Evolutionary conservation across 257 asterid species (phyloP).

Genomic region (Solanum arcanum): DNA sequence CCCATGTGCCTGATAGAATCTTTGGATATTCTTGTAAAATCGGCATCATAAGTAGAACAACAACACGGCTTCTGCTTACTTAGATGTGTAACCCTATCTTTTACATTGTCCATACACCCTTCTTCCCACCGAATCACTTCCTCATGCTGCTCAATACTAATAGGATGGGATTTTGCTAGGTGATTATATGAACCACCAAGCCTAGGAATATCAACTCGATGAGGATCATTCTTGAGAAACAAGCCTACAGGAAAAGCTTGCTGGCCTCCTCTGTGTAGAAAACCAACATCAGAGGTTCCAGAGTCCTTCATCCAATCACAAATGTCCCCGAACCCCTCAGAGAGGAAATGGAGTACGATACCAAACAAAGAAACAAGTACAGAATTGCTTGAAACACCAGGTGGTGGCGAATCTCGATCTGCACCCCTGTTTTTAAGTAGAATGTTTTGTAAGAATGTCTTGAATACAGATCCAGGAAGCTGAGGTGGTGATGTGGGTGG

Average conservation of each 20-base stretch:
- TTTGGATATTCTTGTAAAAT: constrained; percentile 44
- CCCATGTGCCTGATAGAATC: constrained; percentile 32
- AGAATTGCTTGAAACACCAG: constrained; percentile 90
- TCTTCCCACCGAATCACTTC: constrained; percentile 90
- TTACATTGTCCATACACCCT: constrained; percentile 82
- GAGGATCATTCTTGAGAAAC: constrained; percentile 78
- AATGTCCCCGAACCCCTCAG: constrained; percentile 74
- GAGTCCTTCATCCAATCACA: constrained; percentile 63
- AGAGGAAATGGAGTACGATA: constrained; percentile 77
- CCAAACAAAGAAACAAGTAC: constrained; percentile 79
- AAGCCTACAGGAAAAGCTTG: constrained; percentile 72
- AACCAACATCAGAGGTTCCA: constrained; percentile 61
- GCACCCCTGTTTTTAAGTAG: constrained; percentile 94
- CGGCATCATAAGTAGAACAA: constrained; percentile 58
- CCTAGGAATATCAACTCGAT: constrained; percentile 73
- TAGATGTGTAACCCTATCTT: constrained; percentile 59
- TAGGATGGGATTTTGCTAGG: constrained; percentile 49
- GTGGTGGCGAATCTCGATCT: constrained; percentile 80
- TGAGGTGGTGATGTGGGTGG: constrained; percentile 71
- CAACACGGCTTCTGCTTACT: constrained; percentile 83
- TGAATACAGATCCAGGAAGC: constrained; percentile 83
- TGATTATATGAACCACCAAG: constrained; percentile 88
- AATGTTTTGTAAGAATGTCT: constrained; percentile 70
- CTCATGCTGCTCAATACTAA: constrained; percentile 40
- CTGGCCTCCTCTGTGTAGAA: constrained; percentile 88